Evolutionary conservation across 2,329 filamentous ascomycete genomes (phyloP).

Genomic region (Hymenoscyphus scutula): DNA sequence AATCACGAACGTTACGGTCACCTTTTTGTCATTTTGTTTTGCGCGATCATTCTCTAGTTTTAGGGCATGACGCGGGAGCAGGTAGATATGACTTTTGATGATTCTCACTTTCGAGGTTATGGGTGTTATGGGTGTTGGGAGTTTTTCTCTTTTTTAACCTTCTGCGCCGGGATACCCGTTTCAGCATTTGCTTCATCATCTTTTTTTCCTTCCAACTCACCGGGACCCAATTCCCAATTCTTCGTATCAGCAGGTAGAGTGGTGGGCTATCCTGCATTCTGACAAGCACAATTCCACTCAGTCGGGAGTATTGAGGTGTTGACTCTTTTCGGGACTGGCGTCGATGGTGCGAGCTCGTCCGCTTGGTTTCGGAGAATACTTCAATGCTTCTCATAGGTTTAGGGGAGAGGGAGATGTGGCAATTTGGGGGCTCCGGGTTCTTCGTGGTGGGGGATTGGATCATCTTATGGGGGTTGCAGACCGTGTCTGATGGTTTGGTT

Average conservation of each 20-base stretch:
- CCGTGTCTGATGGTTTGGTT: slow-evolving; percentile 2
- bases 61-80: background rate
- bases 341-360: slow-evolving; percentile 11
- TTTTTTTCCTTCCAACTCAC: background rate
- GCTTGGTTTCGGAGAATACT: background rate
- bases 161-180: background rate
- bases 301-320: background rate
- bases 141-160: background rate
- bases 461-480: slow-evolving; percentile 9
- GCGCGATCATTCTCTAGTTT: background rate
- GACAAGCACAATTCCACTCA: slow-evolving; percentile 5
- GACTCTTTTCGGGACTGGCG: background rate
- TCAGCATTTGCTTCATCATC: too few relatives aligned
- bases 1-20: background rate
- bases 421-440: slow-evolving; percentile 2
- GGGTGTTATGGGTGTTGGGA: background rate
- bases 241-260: slow-evolving; percentile 4
- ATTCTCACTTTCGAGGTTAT: too few relatives aligned
- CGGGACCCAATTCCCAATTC: slow-evolving; percentile 6
- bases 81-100: background rate
- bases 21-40: background rate
- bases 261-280: slow-evolving; percentile 7
- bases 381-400: slow-evolving; percentile 5
- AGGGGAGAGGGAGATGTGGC: background rate
- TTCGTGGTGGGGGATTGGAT: background rate